Conservation (phyloP, 371 early-diverging fungal genomes). For the Rhizopus stolonifer region DNA sequence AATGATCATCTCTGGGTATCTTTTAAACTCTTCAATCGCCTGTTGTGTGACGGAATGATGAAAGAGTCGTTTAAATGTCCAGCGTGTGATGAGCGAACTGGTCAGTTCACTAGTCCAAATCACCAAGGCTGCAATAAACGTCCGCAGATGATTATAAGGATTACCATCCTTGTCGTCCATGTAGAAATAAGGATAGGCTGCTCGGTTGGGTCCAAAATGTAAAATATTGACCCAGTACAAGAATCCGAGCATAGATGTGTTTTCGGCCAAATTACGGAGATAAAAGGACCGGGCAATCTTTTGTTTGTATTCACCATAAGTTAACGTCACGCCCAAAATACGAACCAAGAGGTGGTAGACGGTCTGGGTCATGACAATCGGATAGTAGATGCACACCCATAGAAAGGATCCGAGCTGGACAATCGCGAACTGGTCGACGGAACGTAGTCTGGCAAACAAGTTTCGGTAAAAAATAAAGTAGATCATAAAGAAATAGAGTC, state of each 20-base stretch:
- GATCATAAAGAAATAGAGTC: constrained; percentile 73
- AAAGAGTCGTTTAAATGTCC: constrained; percentile 48
- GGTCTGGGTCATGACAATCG: constrained; percentile 64
- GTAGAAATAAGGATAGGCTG: constrained; percentile 68
- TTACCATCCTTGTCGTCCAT: constrained; percentile 52
- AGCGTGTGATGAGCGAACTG: constrained; percentile 58
- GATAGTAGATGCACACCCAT: constrained; percentile 75
- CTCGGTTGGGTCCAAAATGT: constrained; percentile 66
- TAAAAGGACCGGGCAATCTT: constrained; percentile 71
- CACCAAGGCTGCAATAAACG: constrained; percentile 55
- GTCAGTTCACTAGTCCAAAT: constrained; percentile 70
- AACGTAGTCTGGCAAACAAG: constrained; percentile 69
- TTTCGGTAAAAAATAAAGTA: constrained; percentile 81
- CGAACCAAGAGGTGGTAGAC: constrained; percentile 50
- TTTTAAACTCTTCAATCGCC: constrained; percentile 62
- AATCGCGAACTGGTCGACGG: constrained; percentile 60
- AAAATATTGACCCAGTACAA: constrained; percentile 70
- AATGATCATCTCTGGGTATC: constrained; percentile 68
- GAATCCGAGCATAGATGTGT: constrained; percentile 77
- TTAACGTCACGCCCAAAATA: constrained; percentile 51
- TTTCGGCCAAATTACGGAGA: constrained; percentile 72
- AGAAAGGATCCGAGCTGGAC: constrained; percentile 70
- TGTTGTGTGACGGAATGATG: constrained; percentile 59
- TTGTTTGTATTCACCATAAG: constrained; percentile 65
- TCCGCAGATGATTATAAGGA: constrained; percentile 49